These are phyloP conservation scores for Debaryomyces singareniensis DNA, from an alignment of 1,139 yeast species.

Conservation along the genomic window DNA sequence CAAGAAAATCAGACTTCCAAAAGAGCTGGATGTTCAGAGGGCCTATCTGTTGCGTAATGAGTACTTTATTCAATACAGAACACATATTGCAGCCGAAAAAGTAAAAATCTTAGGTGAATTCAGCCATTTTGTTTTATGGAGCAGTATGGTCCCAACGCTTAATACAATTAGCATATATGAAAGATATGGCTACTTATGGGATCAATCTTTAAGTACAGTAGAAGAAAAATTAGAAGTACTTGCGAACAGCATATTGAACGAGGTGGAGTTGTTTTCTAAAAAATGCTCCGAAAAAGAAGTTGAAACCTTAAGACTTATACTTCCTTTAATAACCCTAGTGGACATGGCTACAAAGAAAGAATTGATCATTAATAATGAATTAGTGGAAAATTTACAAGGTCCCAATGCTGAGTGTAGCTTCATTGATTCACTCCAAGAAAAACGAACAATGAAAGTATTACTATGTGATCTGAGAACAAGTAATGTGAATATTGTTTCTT, in stretches of 20 bases:
- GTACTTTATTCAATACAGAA: slow-evolving; percentile 28
- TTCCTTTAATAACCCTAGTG: slow-evolving; percentile 16
- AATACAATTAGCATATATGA: slow-evolving; percentile 17
- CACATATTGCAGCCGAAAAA: slow-evolving; percentile 35
- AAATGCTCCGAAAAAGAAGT: slow-evolving; percentile 11
- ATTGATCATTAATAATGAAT: slow-evolving; percentile 2
- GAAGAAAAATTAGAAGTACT: slow-evolving; percentile 10
- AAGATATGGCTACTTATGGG: slow-evolving; percentile 17
- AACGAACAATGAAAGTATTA: slow-evolving; percentile 11
- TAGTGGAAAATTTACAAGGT: slow-evolving; percentile 1
- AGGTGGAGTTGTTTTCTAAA: slow-evolving; percentile 16
- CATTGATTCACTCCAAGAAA: slow-evolving; percentile 7
- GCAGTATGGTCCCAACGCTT: slow-evolving; percentile 15
- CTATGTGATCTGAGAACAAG: slow-evolving; percentile 14
- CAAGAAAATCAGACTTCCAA: slow-evolving; percentile 29
- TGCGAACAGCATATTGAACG: slow-evolving; percentile 17
- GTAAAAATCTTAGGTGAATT: slow-evolving; percentile 30
- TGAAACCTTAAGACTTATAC: slow-evolving; percentile 7
- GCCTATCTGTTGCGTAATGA: slow-evolving; percentile 27
- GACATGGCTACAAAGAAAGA: slow-evolving; percentile 6
- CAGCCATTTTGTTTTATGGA: slow-evolving; percentile 35
- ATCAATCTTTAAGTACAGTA: slow-evolving; percentile 6
- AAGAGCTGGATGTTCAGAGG: slow-evolving; percentile 21
- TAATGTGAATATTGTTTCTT: slow-evolving; percentile 2
- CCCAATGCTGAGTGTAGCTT: slow-evolving; percentile 3